Conservation (phyloP, 2,329 filamentous ascomycete species). For the Pyrenophora seminiperda region DNA sequence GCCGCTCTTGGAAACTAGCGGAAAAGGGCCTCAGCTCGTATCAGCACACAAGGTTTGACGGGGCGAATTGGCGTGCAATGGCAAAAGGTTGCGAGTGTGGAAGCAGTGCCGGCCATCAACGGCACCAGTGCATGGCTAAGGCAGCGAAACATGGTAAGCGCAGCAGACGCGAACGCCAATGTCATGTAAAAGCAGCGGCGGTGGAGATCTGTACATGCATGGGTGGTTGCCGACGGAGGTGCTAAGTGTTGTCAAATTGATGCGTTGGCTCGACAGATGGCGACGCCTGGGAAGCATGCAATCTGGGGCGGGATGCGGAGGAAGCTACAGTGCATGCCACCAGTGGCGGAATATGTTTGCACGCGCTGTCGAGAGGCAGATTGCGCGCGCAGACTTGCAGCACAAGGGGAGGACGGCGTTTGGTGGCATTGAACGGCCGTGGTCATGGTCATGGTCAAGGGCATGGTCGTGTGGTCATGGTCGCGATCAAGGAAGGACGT, state of each 20-base stretch:
- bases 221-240: conserved; percentile 47
- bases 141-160: conserved; percentile 47
- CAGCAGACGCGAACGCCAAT: conserved; percentile 45
- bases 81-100: conserved; percentile 33
- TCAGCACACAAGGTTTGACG: conserved; percentile 37
- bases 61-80: conserved; percentile 42
- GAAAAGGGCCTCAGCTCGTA: conserved; percentile 33
- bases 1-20: conserved; percentile 34
- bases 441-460: conserved; percentile 17
- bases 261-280: conserved; percentile 50
- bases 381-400: conserved; percentile 20
- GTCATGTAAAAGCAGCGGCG: conserved; percentile 44
- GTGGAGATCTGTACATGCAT: conserved; percentile 45
- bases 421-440: background rate
- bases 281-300: conserved; percentile 46
- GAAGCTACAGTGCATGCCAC: conserved; percentile 40
- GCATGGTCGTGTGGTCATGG: conserved; percentile 17
- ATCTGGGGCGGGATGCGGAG: conserved; percentile 46
- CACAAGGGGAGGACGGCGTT: conserved; percentile 21
- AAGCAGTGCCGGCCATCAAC: conserved; percentile 32
- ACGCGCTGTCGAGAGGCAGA: conserved; percentile 15
- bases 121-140: conserved; percentile 38
- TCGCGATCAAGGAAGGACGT: conserved; percentile 26
- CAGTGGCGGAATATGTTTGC: conserved; percentile 28
- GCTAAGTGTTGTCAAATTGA: conserved; percentile 51